Evolutionary conservation across 805 yeast species (phyloP).

Genomic region (Saturnispora kantuleensis): DNA sequence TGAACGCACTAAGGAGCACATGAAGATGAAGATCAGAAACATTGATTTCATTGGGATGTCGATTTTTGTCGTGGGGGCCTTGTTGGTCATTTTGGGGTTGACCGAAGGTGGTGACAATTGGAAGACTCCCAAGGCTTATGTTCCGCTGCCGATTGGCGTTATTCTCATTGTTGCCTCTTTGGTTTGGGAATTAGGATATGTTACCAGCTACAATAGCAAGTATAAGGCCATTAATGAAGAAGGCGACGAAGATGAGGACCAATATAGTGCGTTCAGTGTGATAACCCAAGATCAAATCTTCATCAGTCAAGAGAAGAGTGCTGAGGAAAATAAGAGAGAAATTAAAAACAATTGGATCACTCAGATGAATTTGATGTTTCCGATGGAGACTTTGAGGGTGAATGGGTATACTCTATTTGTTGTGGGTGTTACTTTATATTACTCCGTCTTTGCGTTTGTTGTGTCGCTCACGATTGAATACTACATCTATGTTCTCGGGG

Average conservation of each 20-base stretch:
- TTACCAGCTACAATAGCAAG: slow-evolving; percentile 10
- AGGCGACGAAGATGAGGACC: not conserved
- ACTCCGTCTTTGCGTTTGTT: slow-evolving; percentile 7
- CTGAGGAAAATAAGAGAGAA: no score
- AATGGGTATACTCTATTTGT: slow-evolving; percentile 15
- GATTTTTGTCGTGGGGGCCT: slow-evolving; percentile 26
- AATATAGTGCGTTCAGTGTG: no score
- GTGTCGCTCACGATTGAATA: slow-evolving; percentile 12
- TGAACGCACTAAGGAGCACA: slow-evolving; percentile 20
- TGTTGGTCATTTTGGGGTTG: slow-evolving; percentile 34
- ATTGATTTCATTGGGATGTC: slow-evolving; percentile 30
- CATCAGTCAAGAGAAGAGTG: no score
- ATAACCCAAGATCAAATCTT: no score
- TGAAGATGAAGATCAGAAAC: slow-evolving; percentile 15
- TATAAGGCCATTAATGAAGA: not conserved
- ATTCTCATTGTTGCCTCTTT: slow-evolving; percentile 21
- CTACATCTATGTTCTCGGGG: slow-evolving; percentile 23
- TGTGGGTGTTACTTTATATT: slow-evolving; percentile 9
- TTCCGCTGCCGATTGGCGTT: slow-evolving; percentile 32
- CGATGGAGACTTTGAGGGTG: slow-evolving; percentile 15
- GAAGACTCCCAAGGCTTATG: slow-evolving; percentile 32
- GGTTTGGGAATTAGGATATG: slow-evolving; percentile 24
- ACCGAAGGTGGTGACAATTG: slow-evolving; percentile 37
- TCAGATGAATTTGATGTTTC: slow-evolving; percentile 16
- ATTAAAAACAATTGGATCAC: slow-evolving; percentile 11